A percentile compares a stretch with the other conserved stretches of the same genome.
Evolutionary conservation across 352 stramenopile genomes (phyloP).

Genomic region (Phytopythium cucurbitacearum): DNA sequence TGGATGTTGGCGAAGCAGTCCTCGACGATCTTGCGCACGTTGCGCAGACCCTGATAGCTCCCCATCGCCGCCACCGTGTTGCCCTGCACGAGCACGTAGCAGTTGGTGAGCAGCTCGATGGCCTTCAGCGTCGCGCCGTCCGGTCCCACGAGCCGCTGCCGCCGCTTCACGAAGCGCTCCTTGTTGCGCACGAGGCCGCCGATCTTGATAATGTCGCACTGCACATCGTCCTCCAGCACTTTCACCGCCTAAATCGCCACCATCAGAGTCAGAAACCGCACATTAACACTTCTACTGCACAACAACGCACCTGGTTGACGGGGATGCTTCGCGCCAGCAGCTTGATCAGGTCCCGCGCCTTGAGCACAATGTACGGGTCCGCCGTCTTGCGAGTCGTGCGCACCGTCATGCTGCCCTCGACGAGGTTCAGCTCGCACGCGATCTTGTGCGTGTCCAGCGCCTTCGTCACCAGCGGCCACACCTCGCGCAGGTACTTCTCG

Average conservation of each 20-base stretch:
- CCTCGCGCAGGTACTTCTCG: constrained; percentile 98
- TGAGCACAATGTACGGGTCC: constrained; percentile 98
- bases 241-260: constrained; percentile 75
- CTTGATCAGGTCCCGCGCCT: constrained; percentile 98
- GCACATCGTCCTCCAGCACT: constrained; percentile 97
- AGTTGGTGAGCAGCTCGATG: constrained; percentile 98
- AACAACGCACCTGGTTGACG: constrained; percentile 82
- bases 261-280: neutral
- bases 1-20: constrained; percentile 99
- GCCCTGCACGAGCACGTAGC: constrained; percentile 98
- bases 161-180: constrained; percentile 98
- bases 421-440: constrained; percentile 97
- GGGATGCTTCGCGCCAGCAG: constrained; percentile 97
- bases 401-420: constrained; percentile 93
- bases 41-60: constrained; percentile 89
- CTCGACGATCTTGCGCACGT: constrained; percentile 95
- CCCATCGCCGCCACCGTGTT: constrained; percentile 96
- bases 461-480: constrained; percentile 98
- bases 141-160: constrained; percentile 96
- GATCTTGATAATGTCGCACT: constrained; percentile 99
- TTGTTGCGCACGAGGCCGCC: constrained; percentile 98
- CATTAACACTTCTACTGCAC: neutral
- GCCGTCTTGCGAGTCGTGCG: constrained; percentile 95
- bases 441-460: constrained; percentile 94
- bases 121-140: constrained; percentile 97